Conservation (phyloP, 768 basidiomycete species). For the Kwoniella mangroviensis region DNA sequence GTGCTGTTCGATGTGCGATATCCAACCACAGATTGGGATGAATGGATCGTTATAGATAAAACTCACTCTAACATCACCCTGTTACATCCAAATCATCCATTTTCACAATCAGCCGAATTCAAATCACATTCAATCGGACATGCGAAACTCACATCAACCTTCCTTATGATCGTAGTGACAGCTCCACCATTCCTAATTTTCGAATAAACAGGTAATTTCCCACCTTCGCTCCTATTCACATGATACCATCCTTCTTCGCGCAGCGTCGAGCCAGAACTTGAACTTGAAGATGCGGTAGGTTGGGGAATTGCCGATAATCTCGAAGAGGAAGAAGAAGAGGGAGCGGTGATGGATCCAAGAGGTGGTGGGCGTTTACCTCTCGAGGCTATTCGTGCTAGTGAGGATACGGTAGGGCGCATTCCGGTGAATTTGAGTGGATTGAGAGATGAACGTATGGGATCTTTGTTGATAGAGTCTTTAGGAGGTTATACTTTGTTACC, state of each 20-base stretch:
- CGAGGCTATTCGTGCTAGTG: background rate
- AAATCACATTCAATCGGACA: background rate
- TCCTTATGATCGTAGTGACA: constrained; percentile 30
- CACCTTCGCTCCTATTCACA: constrained; percentile 26
- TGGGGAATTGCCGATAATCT: background rate
- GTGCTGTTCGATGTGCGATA: background rate
- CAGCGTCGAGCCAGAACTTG: background rate
- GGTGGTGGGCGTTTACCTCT: background rate
- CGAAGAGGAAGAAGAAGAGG: background rate
- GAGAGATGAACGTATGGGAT: no score
- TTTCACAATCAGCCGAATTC: background rate
- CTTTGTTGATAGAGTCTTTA: no score
- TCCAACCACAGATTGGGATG: background rate
- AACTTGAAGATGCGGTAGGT: background rate
- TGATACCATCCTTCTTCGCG: constrained; percentile 18
- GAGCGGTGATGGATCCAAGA: background rate
- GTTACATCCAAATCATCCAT: background rate
- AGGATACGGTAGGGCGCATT: background rate
- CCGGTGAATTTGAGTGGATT: no score
- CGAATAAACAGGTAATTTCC: constrained; percentile 32
- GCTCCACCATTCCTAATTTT: constrained; percentile 33
- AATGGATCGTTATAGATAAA: background rate
- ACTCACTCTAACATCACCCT: constrained; percentile 16
- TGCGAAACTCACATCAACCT: constrained; percentile 29
- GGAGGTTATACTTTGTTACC: no score